phyloP scores from a whole-genome alignment of 2,329 filamentous ascomycete species.

The Fusarium proliferatum region DNA sequence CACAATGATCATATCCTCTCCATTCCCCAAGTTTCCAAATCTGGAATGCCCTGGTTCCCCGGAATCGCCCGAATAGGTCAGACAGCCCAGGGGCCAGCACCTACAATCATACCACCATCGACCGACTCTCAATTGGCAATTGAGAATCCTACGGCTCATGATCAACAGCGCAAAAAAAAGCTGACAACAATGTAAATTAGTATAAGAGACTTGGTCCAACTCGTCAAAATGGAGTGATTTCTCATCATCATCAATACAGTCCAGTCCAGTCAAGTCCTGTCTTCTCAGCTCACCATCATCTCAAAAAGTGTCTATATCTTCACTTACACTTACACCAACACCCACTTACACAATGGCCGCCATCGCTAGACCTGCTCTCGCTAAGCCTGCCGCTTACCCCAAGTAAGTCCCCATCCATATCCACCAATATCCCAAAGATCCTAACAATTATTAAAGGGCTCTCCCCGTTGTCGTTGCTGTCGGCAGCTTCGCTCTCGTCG shows the following conservation, averaged over 20 bases:
- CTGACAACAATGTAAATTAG: neutral
- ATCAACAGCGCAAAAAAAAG: neutral
- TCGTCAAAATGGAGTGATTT: slow-evolving; percentile 25
- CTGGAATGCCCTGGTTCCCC: slow-evolving; percentile 19
- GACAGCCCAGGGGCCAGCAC: slow-evolving; percentile 30
- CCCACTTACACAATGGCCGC: slow-evolving; percentile 36
- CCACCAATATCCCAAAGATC: neutral
- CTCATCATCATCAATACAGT: slow-evolving; percentile 10
- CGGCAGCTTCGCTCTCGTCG: slow-evolving; percentile 43
- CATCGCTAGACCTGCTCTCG: slow-evolving; percentile 11
- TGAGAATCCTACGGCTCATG: slow-evolving; percentile 27
- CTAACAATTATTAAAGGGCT: slow-evolving; percentile 20
- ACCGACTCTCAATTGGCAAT: slow-evolving; percentile 30
- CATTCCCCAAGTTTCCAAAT: slow-evolving; percentile 19
- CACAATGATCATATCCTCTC: neutral
- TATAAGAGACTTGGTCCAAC: slow-evolving; percentile 30
- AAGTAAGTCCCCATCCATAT: slow-evolving; percentile 17
- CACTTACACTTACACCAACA: slow-evolving; percentile 20
- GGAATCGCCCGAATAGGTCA: slow-evolving; percentile 41
- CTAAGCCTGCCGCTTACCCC: slow-evolving; percentile 27
- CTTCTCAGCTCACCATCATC: slow-evolving; percentile 1
- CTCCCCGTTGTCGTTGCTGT: slow-evolving; percentile 35
- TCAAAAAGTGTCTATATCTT: neutral
- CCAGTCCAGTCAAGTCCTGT: neutral
- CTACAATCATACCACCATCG: slow-evolving; percentile 40